These are phyloP conservation scores for Paecilomyces sp. DNA, from an alignment of 2,329 filamentous ascomycete genomes.

Conservation along the genomic window DNA sequence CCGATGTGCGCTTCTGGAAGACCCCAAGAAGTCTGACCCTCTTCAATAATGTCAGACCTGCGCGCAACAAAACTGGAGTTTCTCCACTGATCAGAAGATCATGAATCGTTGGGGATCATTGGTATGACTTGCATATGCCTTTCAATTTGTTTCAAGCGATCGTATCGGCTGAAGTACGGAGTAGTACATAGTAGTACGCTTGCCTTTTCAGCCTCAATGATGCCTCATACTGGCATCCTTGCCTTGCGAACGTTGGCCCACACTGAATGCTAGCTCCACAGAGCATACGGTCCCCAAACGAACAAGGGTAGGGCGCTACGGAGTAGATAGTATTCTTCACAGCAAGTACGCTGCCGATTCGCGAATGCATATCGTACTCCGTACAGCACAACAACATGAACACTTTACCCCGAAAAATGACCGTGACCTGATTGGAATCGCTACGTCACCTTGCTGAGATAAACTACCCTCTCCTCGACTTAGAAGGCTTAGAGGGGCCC, in stretches of 20 bases:
- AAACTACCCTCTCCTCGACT: not conserved
- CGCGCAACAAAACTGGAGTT: not conserved
- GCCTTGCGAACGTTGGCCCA: not conserved
- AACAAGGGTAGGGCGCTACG: not conserved
- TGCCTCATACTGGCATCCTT: not conserved
- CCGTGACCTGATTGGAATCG: not conserved
- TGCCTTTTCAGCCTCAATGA: not conserved
- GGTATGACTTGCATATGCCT: not conserved
- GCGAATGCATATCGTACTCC: not conserved
- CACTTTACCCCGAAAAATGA: not conserved
- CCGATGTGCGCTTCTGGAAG: not conserved
- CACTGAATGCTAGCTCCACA: not conserved
- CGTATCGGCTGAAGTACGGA: not conserved
- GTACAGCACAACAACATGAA: not conserved
- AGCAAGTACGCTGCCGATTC: not conserved
- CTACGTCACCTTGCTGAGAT: not conserved
- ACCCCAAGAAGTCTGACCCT: not conserved
- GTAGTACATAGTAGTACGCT: not conserved
- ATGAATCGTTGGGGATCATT: not conserved
- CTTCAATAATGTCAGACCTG: not conserved
- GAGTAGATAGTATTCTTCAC: not conserved
- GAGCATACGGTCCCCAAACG: not conserved
- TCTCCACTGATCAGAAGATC: not conserved
- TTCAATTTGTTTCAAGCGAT: not conserved
- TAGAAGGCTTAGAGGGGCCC: not conserved